Base-by-base conservation (phyloP, 1,284 basidiomycete species). In the Pseudozyma sp. region DNA sequence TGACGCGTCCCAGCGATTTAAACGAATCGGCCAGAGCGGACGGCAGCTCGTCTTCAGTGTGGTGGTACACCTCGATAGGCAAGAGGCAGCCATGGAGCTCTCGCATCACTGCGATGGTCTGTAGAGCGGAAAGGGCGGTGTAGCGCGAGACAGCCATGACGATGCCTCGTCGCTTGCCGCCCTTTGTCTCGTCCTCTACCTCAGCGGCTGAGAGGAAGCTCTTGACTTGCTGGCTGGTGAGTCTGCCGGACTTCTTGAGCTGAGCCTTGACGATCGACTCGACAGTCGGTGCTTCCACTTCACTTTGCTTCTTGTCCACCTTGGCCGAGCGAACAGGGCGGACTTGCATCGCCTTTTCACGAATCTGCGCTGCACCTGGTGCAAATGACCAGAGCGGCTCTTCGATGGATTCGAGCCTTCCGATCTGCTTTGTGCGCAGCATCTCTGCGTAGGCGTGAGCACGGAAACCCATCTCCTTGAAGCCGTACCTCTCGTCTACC, bases 381-480 rank as follows among this genome's bases (percentile, higher is more conserved):
- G 62, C 62, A 44, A 59, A 72, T 5, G 51, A 47, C 69, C 69
- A 72, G 6, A 72, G 30, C 39, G 29, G 59, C 31, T 62, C 58
- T 24, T 72, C 69, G 39, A 72, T 48, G 11, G 34, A 34, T 30
- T 72, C 69, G 31, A 72, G 60, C 48, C 45, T 54, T 11, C 59
- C 63, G 2, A 63, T 63, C 39, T 67, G 51, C 17, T 44, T 43
- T 4, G 56, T 72, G 24, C 69, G 44, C 1, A 64, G 64, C 14
- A 72, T 45, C 52, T 72, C 69, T 24, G 64, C 69, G 29, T 72
- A 72, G 16, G 55, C 35, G 14, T 72, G 63, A 16, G 69, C 60
- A 11, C 64, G 64, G 60, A 72, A 72, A 9, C 69, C 69, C 69
- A 72, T 72, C 47, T 72, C 69, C n/a, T 48, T 46, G 49, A 72